phyloP scores from a whole-genome alignment of 352 stramenopile species.

The Phytophthora cajani region DNA sequence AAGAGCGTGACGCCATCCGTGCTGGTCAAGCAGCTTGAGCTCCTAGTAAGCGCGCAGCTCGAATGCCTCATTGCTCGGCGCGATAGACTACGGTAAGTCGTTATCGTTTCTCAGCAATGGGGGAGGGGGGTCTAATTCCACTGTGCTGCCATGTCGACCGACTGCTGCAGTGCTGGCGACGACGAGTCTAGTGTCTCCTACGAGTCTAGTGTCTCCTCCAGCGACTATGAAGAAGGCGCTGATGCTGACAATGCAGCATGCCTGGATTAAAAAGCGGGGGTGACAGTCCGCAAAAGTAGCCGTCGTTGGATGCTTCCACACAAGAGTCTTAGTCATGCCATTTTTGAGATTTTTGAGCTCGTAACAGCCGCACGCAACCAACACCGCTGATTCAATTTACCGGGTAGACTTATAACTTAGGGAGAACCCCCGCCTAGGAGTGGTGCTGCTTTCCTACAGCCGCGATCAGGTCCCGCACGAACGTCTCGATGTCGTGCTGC shows the following conservation, averaged over 20 bases:
- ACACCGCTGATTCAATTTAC: not conserved
- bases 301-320: not conserved
- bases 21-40: not conserved
- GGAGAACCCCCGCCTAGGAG: not conserved
- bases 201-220: not conserved
- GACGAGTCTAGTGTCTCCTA: not conserved
- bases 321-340: too few relatives aligned
- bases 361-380: too few relatives aligned
- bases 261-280: not conserved
- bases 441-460: slow-evolving; percentile 8
- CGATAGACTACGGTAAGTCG: not conserved
- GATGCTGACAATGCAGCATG: not conserved
- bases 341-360: too few relatives aligned
- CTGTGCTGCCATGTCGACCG: not conserved
- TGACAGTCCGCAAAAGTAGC: not conserved
- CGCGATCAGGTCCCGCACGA: slow-evolving; percentile 25
- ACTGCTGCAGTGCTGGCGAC: not conserved
- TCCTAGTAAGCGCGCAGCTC: not conserved
- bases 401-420: not conserved
- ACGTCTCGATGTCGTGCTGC: slow-evolving; percentile 35
- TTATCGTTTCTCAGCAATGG: not conserved
- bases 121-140: not conserved
- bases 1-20: not conserved
- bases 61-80: not conserved
- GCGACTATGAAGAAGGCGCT: not conserved